These are phyloP conservation scores for Hansenula anomala DNA, from an alignment of 1,139 yeast genomes.

Conservation along the genomic window DNA sequence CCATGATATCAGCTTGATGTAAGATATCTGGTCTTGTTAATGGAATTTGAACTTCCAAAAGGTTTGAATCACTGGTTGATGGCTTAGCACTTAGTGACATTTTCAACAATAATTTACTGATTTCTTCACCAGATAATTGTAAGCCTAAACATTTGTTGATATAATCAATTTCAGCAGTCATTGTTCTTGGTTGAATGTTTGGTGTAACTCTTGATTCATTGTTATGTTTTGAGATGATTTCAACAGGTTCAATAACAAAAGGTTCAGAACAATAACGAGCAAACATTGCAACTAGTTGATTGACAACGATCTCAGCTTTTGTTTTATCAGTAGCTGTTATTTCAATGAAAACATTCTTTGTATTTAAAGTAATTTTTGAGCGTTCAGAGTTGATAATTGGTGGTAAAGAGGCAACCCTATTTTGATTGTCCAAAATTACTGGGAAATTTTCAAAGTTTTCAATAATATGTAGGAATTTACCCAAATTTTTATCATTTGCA, in stretches of 20 bases:
- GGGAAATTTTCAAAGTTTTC: constrained; percentile 89
- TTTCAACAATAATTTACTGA: constrained; percentile 62
- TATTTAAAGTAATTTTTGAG: constrained; percentile 80
- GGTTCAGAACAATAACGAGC: constrained; percentile 77
- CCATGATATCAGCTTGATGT: constrained; percentile 98
- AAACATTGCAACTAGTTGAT: constrained; percentile 94
- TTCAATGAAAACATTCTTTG: constrained; percentile 87
- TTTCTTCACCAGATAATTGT: constrained; percentile 61
- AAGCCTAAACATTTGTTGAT: constrained; percentile 92
- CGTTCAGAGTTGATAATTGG: constrained; percentile 94
- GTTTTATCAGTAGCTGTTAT: constrained; percentile 95
- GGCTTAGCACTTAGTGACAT: constrained; percentile 76
- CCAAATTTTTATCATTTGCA: constrained; percentile 84
- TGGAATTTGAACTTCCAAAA: constrained; percentile 74
- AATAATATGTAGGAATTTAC: constrained; percentile 84
- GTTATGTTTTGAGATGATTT: constrained; percentile 81
- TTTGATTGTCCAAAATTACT: constrained; percentile 73
- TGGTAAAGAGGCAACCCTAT: constrained; percentile 86
- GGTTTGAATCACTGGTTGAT: constrained; percentile 40
- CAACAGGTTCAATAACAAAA: constrained; percentile 83
- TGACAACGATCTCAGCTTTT: constrained; percentile 85
- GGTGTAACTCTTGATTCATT: constrained; percentile 76
- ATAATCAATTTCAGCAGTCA: constrained; percentile 76
- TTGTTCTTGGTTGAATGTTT: constrained; percentile 56
- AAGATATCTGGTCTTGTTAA: constrained; percentile 93